Percentiles rank a stretch among this genome's conserved stretches.
Evolutionary conservation across 2,329 filamentous ascomycete genomes (phyloP).

Genomic region (Fusarium oxysporum): DNA sequence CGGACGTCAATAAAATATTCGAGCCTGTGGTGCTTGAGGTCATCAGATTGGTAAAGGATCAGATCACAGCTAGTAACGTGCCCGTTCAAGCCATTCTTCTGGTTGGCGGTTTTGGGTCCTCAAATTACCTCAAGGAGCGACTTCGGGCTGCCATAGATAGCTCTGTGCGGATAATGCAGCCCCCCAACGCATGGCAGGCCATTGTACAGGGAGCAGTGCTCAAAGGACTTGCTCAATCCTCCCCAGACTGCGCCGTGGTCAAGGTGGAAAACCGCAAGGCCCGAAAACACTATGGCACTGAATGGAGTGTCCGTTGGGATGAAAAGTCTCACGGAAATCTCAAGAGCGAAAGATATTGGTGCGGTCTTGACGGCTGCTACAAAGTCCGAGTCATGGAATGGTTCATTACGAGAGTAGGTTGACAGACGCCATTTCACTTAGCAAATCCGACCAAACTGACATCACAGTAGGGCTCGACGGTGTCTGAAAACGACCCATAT

Average conservation of each 20-base stretch:
- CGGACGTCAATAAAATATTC: slow-evolving; percentile 56
- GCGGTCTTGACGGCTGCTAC: slow-evolving; percentile 52
- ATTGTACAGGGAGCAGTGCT: slow-evolving; percentile 63
- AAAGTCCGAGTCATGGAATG: slow-evolving; percentile 57
- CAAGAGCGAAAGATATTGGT: slow-evolving; percentile 51
- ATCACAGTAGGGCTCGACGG: slow-evolving; percentile 49
- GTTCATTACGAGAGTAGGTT: slow-evolving; percentile 55
- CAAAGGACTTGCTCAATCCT: slow-evolving; percentile 57
- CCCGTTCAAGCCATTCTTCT: slow-evolving; percentile 57
- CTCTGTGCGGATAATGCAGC: slow-evolving; percentile 57
- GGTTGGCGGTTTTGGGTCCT: slow-evolving; percentile 60
- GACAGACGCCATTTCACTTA: neutral
- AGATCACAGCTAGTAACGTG: slow-evolving; percentile 54
- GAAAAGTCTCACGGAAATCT: slow-evolving; percentile 48
- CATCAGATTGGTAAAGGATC: slow-evolving; percentile 56
- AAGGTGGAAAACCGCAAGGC: slow-evolving; percentile 55
- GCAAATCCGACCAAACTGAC: slow-evolving; percentile 2
- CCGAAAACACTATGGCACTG: slow-evolving; percentile 58
- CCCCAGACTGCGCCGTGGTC: slow-evolving; percentile 52
- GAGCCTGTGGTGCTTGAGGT: slow-evolving; percentile 58
- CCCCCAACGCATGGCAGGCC: slow-evolving; percentile 60
- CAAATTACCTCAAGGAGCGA: slow-evolving; percentile 57
- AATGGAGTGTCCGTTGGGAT: slow-evolving; percentile 49
- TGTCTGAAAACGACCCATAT: slow-evolving; percentile 56
- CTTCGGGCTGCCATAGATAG: slow-evolving; percentile 51